A percentile compares a stretch with the other conserved stretches of the same genome.
Evolutionary conservation across 73 alveolate genomes (phyloP).

Genomic region (Paramecium sonneborni): DNA sequence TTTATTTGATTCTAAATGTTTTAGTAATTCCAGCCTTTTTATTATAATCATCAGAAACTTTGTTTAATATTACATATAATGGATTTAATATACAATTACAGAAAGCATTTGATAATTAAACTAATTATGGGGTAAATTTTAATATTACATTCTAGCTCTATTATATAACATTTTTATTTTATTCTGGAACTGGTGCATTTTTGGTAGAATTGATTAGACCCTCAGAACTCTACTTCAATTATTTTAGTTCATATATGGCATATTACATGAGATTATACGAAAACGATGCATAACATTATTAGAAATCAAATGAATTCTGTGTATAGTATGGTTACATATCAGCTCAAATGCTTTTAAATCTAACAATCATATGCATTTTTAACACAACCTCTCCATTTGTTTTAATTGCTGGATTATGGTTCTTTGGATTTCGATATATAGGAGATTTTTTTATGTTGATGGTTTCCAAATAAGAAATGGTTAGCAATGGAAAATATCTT

Average conservation of each 20-base stretch:
- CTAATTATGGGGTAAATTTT: neutral
- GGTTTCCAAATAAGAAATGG: slow-evolving; percentile 19
- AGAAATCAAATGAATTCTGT: slow-evolving; percentile 6
- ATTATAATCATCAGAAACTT: slow-evolving; percentile 9
- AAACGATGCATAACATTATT: neutral
- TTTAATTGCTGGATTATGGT: slow-evolving; percentile 33
- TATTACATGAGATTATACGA: slow-evolving; percentile 12
- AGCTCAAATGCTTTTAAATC: slow-evolving; percentile 8
- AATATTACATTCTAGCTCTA: neutral
- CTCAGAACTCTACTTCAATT: neutral
- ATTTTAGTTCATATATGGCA: slow-evolving; percentile 20
- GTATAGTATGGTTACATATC: slow-evolving; percentile 13
- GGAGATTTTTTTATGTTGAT: slow-evolving; percentile 7
- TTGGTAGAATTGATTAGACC: slow-evolving; percentile 6
- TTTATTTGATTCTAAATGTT: slow-evolving; percentile 11
- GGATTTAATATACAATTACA: slow-evolving; percentile 8
- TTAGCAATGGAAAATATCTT: slow-evolving; percentile 16
- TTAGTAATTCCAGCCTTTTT: slow-evolving; percentile 48
- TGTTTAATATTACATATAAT: slow-evolving; percentile 22
- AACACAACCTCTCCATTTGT: slow-evolving; percentile 29
- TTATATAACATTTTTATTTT: slow-evolving; percentile 2
- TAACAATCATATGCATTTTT: slow-evolving; percentile 9
- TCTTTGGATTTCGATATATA: neutral
- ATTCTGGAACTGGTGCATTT: slow-evolving; percentile 21
- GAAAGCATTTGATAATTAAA: neutral